Evolutionary conservation across 352 stramenopile genomes (phyloP).

Genomic region (Pythium aquatile): DNA sequence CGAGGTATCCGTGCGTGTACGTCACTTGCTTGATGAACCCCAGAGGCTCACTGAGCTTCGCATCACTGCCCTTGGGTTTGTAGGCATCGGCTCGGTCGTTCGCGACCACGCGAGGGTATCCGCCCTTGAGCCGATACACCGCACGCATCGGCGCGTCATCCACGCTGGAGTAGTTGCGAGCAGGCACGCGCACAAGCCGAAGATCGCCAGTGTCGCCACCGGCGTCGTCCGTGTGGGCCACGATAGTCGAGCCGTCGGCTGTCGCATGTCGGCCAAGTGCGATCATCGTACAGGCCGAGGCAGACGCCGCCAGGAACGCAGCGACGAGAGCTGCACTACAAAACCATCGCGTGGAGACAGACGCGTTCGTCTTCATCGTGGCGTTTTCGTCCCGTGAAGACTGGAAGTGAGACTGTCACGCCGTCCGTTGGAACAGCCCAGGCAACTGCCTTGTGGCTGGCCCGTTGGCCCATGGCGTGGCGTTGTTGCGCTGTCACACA

Average conservation of each 20-base stretch:
- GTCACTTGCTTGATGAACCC: constrained; percentile 88
- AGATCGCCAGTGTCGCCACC: constrained; percentile 82
- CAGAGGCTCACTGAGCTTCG: constrained; percentile 53
- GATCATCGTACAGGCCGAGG: constrained; percentile 82
- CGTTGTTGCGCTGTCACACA: not conserved
- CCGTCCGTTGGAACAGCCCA: not conserved
- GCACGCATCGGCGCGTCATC: constrained; percentile 34
- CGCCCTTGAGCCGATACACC: constrained; percentile 70
- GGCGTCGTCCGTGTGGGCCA: constrained; percentile 88
- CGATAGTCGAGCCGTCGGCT: constrained; percentile 80
- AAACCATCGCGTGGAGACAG: not conserved
- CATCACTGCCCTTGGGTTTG: constrained; percentile 23
- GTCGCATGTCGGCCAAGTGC: constrained; percentile 79
- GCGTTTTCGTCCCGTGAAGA: not conserved
- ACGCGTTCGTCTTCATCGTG: not conserved
- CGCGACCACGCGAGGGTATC: constrained; percentile 72
- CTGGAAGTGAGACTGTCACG: not conserved
- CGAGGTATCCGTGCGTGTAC: constrained; percentile 93
- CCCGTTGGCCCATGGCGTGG: not conserved
- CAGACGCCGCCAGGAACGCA: not conserved
- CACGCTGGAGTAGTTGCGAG: constrained; percentile 45
- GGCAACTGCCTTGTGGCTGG: not conserved
- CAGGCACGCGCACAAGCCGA: constrained; percentile 89
- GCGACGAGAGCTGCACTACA: not conserved
- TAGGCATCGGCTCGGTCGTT: constrained; percentile 75